Evolutionary conservation across 164 flowering plant genomes (phyloP), one percentile per base, ranked within the genome.

Genomic region (Umbellularia californica): DNA sequence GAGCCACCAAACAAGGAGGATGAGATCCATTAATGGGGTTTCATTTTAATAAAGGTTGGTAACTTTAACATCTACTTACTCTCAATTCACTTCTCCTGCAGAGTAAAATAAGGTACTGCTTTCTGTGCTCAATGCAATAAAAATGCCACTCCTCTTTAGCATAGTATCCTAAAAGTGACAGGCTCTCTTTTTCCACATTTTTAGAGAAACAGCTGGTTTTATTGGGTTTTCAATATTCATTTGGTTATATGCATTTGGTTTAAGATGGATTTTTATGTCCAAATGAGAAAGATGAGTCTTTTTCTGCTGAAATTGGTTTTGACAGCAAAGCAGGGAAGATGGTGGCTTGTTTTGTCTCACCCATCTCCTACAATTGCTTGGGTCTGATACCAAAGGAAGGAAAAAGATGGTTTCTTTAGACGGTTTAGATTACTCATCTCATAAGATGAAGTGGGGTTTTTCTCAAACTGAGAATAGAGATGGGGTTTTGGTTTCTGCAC

Each of bases 401-500:
- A 71, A 65, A 64, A 78, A 64, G 69, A 78, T 76, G 76, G 35
- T 63, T 24, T 62, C 76, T 72, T 69, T 76, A 74, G 71, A 50
- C 69, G 58, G 33, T 72, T 69, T 76, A 74, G 71, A 58, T 65
- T 65, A 51, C 51, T 47, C 65, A 60, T 30, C 65, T 22, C 41
- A 58, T 47, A 74, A 73, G 24, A 79, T 79, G 81, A 68, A 72
- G 65, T 64, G 81, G 79, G 74, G 50, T 78, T 65, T 69, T 23
- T 51, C 70, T 58, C 79, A 78, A 71, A 63, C 75, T 35, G 70
- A 79, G 67, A 77, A 73, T 58, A 78, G 62, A 69, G 77, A 81
- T 73, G 81, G 77, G 19, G 25, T 72, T 72, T 71, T 78, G 62
- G 75, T 73, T 28, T 63, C 76, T 66, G 80, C 82, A 71, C 82